These are phyloP conservation scores for Penicillium sclerotiorum DNA, from an alignment of 2,329 filamentous ascomycete species.

Conservation along the genomic window DNA sequence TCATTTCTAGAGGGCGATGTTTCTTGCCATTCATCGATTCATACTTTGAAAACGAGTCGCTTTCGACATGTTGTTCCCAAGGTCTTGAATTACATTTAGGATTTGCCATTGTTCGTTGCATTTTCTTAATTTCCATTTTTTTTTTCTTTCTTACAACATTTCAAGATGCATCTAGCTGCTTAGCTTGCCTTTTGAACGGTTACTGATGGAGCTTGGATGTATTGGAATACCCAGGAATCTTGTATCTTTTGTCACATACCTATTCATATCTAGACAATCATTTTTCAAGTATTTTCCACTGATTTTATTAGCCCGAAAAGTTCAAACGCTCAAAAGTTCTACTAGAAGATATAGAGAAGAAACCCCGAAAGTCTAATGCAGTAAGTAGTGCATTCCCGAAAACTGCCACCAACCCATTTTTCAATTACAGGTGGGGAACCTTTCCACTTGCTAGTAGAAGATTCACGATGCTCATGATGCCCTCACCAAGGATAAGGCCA, in stretches of 20 bases:
- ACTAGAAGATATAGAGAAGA: not conserved
- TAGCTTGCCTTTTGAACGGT: slow-evolving; percentile 1
- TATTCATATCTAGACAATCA: slow-evolving; percentile 10
- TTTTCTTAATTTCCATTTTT: too few relatives aligned
- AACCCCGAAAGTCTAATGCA: too few relatives aligned
- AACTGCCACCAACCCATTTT: not conserved
- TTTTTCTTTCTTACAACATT: too few relatives aligned
- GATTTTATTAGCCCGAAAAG: too few relatives aligned
- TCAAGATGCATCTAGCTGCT: not conserved
- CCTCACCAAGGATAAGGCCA: slow-evolving; percentile 90
- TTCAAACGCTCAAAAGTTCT: too few relatives aligned
- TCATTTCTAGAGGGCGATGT: too few relatives aligned
- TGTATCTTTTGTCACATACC: slow-evolving; percentile 14
- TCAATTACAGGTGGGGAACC: slow-evolving; percentile 70
- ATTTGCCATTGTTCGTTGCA: too few relatives aligned
- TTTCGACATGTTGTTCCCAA: not conserved
- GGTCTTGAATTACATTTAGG: not conserved
- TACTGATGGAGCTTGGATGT: slow-evolving; percentile 13
- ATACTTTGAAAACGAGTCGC: not conserved
- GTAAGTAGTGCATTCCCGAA: not conserved
- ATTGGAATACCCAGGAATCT: slow-evolving; percentile 15
- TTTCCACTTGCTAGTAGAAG: slow-evolving; percentile 74
- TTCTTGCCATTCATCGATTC: not conserved
- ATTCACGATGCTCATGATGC: slow-evolving; percentile 89
- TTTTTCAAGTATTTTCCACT: not conserved